Evolutionary conservation across 1,284 basidiomycete species (phyloP).

Genomic region (Apiotrichum domesticum): DNA sequence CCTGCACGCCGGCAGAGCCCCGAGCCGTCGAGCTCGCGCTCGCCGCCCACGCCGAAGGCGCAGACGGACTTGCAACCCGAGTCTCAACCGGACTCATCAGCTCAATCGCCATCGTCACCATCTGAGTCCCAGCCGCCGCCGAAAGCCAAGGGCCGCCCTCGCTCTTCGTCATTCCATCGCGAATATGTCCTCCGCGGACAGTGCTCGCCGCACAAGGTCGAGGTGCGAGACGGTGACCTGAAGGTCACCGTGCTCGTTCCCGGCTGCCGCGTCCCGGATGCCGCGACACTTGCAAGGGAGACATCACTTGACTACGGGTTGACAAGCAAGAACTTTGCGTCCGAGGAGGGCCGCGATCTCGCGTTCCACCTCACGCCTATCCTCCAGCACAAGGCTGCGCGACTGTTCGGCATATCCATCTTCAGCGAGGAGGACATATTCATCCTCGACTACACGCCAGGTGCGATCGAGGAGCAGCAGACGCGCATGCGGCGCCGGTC

Average conservation of each 20-base stretch:
- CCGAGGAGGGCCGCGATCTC: slow-evolving; percentile 14
- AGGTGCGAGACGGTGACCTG: slow-evolving; percentile 6
- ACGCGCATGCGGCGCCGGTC: not conserved
- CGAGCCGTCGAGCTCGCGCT: no score
- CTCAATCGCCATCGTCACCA: no score
- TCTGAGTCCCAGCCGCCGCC: no score
- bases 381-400: slow-evolving; percentile 25
- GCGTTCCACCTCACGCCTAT: slow-evolving; percentile 21
- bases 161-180: no score
- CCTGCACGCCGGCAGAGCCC: no score
- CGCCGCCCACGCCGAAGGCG: not conserved
- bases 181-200: not conserved
- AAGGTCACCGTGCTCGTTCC: not conserved
- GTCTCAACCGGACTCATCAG: no score
- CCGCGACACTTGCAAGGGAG: not conserved
- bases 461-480: slow-evolving; percentile 1
- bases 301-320: not conserved
- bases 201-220: slow-evolving; percentile 2
- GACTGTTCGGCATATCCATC: slow-evolving; percentile 29
- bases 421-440: slow-evolving; percentile 34
- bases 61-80: no score
- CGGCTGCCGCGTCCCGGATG: not conserved
- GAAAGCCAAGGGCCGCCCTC: no score
- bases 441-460: slow-evolving; percentile 20
- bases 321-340: not conserved